phyloP scores from a whole-genome alignment of 1,284 basidiomycete species.

The Phellopilus nigrolimitatus region DNA sequence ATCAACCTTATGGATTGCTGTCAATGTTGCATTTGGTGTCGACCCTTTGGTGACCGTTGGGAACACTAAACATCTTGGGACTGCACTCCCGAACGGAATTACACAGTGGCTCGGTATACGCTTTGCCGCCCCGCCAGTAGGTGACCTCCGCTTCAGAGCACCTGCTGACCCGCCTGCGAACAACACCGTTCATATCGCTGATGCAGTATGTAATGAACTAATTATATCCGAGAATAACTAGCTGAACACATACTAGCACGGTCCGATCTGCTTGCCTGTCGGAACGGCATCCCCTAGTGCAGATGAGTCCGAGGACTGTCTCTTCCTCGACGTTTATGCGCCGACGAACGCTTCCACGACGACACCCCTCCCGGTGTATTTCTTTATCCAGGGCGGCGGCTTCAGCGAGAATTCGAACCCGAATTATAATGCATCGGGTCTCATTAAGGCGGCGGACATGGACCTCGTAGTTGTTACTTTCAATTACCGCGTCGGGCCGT shows the following conservation, averaged over 20 bases:
- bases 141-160: conserved; percentile 25
- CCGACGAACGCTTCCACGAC: conserved; percentile 24
- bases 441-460: conserved; percentile 43
- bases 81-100: conserved; percentile 21
- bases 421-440: conserved; percentile 14
- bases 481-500: conserved; percentile 41
- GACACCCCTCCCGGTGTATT: conserved; percentile 52
- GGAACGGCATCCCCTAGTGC: conserved; percentile 8
- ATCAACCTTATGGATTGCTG: background rate
- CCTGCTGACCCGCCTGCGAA: conserved; percentile 24
- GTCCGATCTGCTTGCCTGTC: conserved; percentile 15
- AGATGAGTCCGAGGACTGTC: conserved; percentile 32
- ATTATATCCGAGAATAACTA: background rate
- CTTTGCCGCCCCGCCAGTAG: conserved; percentile 29
- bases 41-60: conserved; percentile 22
- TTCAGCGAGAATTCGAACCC: conserved; percentile 10
- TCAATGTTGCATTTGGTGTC: conserved; percentile 4
- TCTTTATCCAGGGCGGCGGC: conserved; percentile 65
- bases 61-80: conserved; percentile 22
- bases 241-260: conserved; percentile 6
- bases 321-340: conserved; percentile 35
- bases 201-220: conserved; percentile 4
- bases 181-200: conserved; percentile 22
- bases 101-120: conserved; percentile 28
- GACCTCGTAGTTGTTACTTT: conserved; percentile 41